Conservation (phyloP, 2,329 filamentous ascomycete species). For the Rhynchosporium agropyri region DNA sequence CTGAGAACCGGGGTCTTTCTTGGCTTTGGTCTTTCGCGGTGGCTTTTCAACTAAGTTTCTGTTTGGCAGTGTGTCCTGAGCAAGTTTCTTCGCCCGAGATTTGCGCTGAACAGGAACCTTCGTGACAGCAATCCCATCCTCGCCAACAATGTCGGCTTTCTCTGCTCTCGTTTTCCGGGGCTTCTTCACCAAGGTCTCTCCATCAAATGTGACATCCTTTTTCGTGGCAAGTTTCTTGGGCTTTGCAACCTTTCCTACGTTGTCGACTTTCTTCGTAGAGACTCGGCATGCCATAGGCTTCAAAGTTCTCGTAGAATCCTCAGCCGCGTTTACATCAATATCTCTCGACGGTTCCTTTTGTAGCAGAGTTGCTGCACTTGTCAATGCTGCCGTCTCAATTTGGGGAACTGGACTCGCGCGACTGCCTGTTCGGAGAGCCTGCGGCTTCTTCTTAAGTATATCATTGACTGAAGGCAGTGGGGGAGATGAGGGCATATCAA, state of each 20-base stretch:
- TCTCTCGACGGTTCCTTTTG: constrained; percentile 17
- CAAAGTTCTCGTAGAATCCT: constrained; percentile 28
- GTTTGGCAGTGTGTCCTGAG: constrained; percentile 18
- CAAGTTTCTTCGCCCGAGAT: constrained; percentile 32
- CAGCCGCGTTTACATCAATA: constrained; percentile 16
- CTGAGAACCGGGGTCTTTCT: constrained; percentile 40
- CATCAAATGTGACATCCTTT: constrained; percentile 11
- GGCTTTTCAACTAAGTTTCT: constrained; percentile 30
- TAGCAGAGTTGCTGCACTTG: constrained; percentile 45
- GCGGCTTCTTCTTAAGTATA: constrained; percentile 47
- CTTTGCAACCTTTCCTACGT: constrained; percentile 19
- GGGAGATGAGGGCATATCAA: constrained; percentile 40
- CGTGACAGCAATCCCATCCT: constrained; percentile 7
- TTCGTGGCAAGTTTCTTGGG: constrained; percentile 21
- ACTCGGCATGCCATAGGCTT: constrained; percentile 38
- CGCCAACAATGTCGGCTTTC: constrained; percentile 23
- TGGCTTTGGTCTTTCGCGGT: constrained; percentile 35
- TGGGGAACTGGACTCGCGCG: constrained; percentile 45
- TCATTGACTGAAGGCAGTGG: constrained; percentile 54
- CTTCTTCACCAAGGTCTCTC: constrained; percentile 19
- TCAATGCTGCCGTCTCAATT: constrained; percentile 46
- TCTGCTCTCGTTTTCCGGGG: constrained; percentile 30
- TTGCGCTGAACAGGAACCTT: constrained; percentile 27
- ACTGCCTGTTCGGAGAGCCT: constrained; percentile 44
- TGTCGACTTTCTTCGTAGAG: constrained; percentile 16